Conservation (phyloP, 176 grass and related monocot species). For the Phoenix dactylifera region DNA sequence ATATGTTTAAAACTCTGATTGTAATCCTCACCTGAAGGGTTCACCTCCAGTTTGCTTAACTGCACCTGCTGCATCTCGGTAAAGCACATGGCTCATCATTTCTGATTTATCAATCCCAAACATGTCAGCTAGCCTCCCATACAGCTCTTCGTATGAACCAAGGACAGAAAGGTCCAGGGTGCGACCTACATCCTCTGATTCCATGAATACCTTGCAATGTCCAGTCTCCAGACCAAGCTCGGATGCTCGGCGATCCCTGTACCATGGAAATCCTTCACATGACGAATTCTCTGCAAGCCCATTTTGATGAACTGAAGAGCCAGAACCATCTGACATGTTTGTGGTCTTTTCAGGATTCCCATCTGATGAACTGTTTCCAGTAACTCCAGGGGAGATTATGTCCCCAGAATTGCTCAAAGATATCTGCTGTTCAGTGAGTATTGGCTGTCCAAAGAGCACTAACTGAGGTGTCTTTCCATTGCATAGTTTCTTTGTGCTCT, state of each 20-base stretch:
- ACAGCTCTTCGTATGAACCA: slow-evolving; percentile 65
- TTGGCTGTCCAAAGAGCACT: slow-evolving; percentile 60
- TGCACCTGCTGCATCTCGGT: slow-evolving; percentile 47
- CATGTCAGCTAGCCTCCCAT: slow-evolving; percentile 50
- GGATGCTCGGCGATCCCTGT: slow-evolving; percentile 5
- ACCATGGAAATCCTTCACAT: slow-evolving; percentile 7
- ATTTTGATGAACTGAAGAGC: slow-evolving; percentile 52
- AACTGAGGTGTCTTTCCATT: slow-evolving; percentile 32
- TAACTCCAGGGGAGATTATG: slow-evolving; percentile 1
- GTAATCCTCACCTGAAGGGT: slow-evolving; percentile 55
- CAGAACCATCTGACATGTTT: slow-evolving; percentile 44
- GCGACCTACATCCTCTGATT: slow-evolving; percentile 72
- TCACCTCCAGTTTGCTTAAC: slow-evolving; percentile 55
- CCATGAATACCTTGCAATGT: slow-evolving; percentile 60
- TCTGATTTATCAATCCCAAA: slow-evolving; percentile 44
- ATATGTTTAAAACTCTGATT: too few relatives aligned
- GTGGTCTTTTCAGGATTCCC: slow-evolving; percentile 46
- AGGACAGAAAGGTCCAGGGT: slow-evolving; percentile 58
- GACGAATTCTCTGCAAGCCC: slow-evolving; percentile 28
- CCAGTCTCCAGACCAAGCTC: slow-evolving; percentile 30
- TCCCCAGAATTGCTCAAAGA: slow-evolving; percentile 9
- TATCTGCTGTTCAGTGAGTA: slow-evolving; percentile 75
- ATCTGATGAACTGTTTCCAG: slow-evolving; percentile 29
- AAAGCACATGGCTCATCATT: slow-evolving; percentile 49
- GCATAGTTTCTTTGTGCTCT: slow-evolving; percentile 25